Evolutionary conservation across 441 rosid genomes (phyloP).

Genomic region (Dalechampia spathulata): DNA sequence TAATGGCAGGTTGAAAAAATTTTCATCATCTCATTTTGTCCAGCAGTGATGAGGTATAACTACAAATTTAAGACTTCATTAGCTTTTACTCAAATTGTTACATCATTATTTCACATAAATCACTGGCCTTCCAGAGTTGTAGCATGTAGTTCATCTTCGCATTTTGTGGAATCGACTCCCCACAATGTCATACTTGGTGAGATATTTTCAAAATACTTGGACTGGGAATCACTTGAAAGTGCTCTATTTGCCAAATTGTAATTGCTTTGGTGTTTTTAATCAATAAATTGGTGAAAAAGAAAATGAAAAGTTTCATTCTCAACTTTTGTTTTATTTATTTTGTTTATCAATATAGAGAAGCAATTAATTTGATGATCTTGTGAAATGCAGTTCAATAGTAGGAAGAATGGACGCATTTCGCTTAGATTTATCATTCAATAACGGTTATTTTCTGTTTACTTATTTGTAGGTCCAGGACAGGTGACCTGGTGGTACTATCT

Average conservation of each 20-base stretch:
- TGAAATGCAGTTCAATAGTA: too few species aligned
- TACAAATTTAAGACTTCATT: background rate
- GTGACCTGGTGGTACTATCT: too few species aligned
- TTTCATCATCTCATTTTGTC: constrained; percentile 7
- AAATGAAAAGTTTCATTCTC: background rate
- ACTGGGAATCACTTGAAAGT: background rate
- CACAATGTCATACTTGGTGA: constrained; percentile 5
- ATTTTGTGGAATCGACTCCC: constrained; percentile 14
- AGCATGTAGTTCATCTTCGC: constrained; percentile 2
- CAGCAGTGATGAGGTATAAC: constrained; percentile 1
- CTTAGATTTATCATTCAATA: too few species aligned
- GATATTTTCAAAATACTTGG: constrained; percentile 4
- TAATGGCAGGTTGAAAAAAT: constrained; percentile 19
- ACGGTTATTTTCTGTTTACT: too few species aligned
- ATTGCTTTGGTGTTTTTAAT: constrained; percentile 6
- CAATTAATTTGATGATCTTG: background rate
- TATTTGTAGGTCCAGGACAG: too few species aligned
- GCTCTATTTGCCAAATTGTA: constrained; percentile 5
- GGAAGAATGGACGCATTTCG: too few species aligned
- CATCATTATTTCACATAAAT: constrained; percentile 12
- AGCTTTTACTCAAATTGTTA: constrained; percentile 12
- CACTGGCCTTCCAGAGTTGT: background rate
- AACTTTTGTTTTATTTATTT: background rate
- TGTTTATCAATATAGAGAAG: background rate
- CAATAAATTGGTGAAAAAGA: constrained; percentile 17